A percentile compares a stretch with the other conserved stretches of the same genome.
phyloP scores from a whole-genome alignment of 768 basidiomycete genomes.

The Ramaria rubella region DNA sequence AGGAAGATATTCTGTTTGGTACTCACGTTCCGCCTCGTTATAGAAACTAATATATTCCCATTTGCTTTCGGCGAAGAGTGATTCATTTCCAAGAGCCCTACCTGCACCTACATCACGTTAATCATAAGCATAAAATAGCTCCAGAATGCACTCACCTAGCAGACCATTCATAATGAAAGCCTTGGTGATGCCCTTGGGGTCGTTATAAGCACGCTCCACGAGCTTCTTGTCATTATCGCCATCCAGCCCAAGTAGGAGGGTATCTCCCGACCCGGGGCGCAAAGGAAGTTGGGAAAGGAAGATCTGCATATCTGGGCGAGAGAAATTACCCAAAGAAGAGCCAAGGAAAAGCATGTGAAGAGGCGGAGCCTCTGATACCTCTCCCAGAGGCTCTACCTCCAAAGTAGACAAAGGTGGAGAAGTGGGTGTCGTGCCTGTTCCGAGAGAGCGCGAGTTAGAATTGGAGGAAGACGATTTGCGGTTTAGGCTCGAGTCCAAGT shows the following conservation, averaged over 20 bases:
- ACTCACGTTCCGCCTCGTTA: conserved; percentile 49
- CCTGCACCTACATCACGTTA: conserved; percentile 41
- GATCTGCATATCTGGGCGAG: conserved; percentile 53
- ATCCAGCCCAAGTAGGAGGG: conserved; percentile 86
- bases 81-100: conserved; percentile 57
- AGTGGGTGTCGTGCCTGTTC: conserved; percentile 8
- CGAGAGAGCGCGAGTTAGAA: background rate
- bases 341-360: conserved; percentile 89
- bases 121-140: background rate
- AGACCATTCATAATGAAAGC: conserved; percentile 86
- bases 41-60: conserved; percentile 68
- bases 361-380: conserved; percentile 30
- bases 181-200: conserved; percentile 62
- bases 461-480: background rate
- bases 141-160: conserved; percentile 18
- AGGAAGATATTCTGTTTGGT: background rate
- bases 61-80: conserved; percentile 53
- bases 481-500: background rate
- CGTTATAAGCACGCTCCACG: conserved; percentile 86
- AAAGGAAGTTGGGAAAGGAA: conserved; percentile 81
- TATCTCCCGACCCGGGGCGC: conserved; percentile 68
- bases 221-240: conserved; percentile 63
- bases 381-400: background rate
- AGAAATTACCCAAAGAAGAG: conserved; percentile 88
- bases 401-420: conserved; percentile 10